Conservation (phyloP, 768 basidiomycete species). For the Rhodotorula diobovata region DNA sequence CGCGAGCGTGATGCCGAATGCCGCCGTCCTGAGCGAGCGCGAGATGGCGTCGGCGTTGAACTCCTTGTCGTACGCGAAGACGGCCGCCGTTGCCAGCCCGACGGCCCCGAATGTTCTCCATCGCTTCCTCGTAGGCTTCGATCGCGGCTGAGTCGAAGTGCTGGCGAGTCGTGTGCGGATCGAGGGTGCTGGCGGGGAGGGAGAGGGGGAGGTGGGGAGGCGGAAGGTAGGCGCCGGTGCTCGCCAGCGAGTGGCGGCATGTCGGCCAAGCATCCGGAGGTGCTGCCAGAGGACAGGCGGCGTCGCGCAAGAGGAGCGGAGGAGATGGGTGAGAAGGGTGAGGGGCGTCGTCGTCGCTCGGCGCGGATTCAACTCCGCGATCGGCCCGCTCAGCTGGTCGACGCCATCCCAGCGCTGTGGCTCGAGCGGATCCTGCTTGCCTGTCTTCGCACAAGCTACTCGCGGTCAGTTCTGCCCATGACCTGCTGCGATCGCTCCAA, state of each 20-base stretch:
- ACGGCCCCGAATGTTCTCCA: neutral
- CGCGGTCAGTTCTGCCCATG: no score
- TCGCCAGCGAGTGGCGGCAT: neutral
- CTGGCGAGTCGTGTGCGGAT: neutral
- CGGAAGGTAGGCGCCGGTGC: no score
- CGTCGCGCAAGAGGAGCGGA: no score
- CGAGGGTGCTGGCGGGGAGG: no score
- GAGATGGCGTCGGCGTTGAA: slow-evolving; percentile 26
- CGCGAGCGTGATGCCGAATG: slow-evolving; percentile 58
- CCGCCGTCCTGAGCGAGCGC: slow-evolving; percentile 17
- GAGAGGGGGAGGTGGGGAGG: neutral
- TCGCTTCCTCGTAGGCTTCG: neutral
- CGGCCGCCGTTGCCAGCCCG: neutral
- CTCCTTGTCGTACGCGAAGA: slow-evolving; percentile 27
- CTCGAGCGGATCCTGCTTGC: no score
- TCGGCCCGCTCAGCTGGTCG: no score
- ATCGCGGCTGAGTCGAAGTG: neutral
- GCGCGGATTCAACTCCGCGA: no score
- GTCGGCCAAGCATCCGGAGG: neutral
- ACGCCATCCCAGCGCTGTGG: no score
- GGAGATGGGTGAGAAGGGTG: neutral
- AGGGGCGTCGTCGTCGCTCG: no score
- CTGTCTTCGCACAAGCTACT: no score
- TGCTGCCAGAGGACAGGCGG: neutral
- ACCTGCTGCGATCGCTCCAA: no score